Conservation (phyloP, 768 basidiomycete species). For the Russula abietina region DNA sequence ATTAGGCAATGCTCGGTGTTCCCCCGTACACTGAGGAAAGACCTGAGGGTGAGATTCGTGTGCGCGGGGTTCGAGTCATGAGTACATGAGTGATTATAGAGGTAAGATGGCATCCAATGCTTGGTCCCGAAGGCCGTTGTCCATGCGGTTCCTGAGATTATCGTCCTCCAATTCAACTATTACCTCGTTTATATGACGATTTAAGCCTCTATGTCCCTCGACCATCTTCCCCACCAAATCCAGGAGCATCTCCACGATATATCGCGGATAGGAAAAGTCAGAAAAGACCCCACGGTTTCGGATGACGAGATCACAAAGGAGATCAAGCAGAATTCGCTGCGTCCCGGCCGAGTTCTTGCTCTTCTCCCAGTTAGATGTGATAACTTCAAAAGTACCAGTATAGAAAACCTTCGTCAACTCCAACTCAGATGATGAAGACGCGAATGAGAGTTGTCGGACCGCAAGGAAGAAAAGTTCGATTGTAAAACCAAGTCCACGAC, state of each 20-base stretch:
- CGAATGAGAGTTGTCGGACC: not conserved
- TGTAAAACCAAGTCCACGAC: not conserved
- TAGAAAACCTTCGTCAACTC: not conserved
- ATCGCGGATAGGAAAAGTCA: not conserved
- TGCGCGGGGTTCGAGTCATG: not conserved
- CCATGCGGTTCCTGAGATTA: not conserved
- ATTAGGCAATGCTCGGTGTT: no score
- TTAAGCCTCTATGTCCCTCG: not conserved
- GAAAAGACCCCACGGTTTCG: constrained; percentile 3
- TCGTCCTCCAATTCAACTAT: not conserved
- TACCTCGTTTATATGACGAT: not conserved
- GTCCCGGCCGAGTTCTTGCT: not conserved
- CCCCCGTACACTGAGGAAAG: no score
- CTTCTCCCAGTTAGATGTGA: not conserved
- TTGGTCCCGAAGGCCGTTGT: not conserved
- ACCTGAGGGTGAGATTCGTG: no score
- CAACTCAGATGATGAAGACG: not conserved
- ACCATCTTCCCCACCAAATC: not conserved
- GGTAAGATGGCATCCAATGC: not conserved
- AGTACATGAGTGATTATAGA: no score
- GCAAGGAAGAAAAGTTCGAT: constrained; percentile 13
- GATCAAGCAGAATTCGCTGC: not conserved
- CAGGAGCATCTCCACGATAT: not conserved
- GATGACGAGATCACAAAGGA: constrained; percentile 11
- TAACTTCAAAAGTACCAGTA: not conserved